A percentile compares a stretch with the other conserved stretches of the same genome.
These are phyloP conservation scores for Aureobasidium namibiae DNA, from an alignment of 2,329 filamentous ascomycete species.

Conservation along the genomic window DNA sequence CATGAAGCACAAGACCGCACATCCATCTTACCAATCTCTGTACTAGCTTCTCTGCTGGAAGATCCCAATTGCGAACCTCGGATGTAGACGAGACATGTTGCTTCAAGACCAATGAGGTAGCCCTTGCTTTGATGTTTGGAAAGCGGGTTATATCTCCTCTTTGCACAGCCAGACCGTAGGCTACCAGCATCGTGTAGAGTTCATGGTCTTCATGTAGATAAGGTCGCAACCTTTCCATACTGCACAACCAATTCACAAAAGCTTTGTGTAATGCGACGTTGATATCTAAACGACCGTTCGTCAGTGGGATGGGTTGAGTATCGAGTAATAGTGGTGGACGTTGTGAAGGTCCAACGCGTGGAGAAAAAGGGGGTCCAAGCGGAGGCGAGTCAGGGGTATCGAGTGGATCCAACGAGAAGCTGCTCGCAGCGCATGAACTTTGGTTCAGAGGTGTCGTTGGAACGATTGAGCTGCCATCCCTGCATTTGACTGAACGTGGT, in stretches of 20 bases:
- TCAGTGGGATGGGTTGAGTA: not conserved
- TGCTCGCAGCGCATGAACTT: not conserved
- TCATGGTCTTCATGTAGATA: not conserved
- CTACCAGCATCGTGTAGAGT: not conserved
- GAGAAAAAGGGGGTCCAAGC: not conserved
- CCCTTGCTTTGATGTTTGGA: constrained; percentile 6
- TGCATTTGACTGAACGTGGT: not conserved
- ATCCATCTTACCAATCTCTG: constrained; percentile 8
- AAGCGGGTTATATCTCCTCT: not conserved
- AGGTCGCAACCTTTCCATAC: not conserved
- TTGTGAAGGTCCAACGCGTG: not conserved
- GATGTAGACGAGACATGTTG: not conserved
- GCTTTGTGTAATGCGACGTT: not conserved
- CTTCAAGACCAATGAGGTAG: not conserved
- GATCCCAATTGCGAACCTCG: not conserved
- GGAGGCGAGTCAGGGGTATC: not conserved
- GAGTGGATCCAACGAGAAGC: not conserved
- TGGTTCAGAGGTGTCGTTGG: not conserved
- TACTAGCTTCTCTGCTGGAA: not conserved
- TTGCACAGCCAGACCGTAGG: not conserved
- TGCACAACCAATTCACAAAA: constrained; percentile 4
- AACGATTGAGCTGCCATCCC: not conserved
- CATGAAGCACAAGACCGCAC: not conserved
- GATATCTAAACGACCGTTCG: not conserved
- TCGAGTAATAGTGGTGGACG: not conserved